Conservation (phyloP, 108 stramenopile species). For the Cyclotella distinguenda region DNA sequence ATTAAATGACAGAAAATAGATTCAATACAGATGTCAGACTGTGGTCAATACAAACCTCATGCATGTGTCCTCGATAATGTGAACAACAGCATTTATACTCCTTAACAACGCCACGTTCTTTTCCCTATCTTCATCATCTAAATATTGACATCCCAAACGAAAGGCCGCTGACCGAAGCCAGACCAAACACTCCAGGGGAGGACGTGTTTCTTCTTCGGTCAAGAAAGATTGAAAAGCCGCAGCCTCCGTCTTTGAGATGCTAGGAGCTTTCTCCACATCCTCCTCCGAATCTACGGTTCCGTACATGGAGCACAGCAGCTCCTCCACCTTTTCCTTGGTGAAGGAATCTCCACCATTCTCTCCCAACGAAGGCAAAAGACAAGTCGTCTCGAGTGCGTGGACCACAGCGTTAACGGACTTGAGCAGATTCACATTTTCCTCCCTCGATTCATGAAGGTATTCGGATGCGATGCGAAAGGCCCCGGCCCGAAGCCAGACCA, state of each 20-base stretch:
- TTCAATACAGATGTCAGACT: neutral
- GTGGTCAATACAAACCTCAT: slow-evolving; percentile 32
- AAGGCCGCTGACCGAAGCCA: slow-evolving; percentile 70
- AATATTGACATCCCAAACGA: slow-evolving; percentile 59
- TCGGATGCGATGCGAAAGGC: slow-evolving; percentile 70
- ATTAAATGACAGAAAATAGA: neutral
- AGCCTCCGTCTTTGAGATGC: slow-evolving; percentile 10
- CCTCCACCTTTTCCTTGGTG: slow-evolving; percentile 11
- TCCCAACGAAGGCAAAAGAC: slow-evolving; percentile 22
- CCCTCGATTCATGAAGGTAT: slow-evolving; percentile 48
- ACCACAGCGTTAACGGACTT: slow-evolving; percentile 65
- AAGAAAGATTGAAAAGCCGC: slow-evolving; percentile 10
- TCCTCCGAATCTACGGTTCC: slow-evolving; percentile 1
- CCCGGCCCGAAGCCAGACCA: slow-evolving; percentile 63
- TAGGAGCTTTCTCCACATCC: slow-evolving; percentile 7
- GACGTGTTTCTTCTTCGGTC: slow-evolving; percentile 23
- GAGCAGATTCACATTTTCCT: slow-evolving; percentile 53
- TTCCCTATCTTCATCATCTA: slow-evolving; percentile 55
- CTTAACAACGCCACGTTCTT: slow-evolving; percentile 55
- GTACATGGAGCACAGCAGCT: slow-evolving; percentile 14
- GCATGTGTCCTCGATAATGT: slow-evolving; percentile 56
- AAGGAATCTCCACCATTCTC: slow-evolving; percentile 19
- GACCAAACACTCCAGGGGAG: slow-evolving; percentile 63
- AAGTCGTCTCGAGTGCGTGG: slow-evolving; percentile 60
- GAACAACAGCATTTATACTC: slow-evolving; percentile 66